These are phyloP conservation scores for Tulasnella sp. DNA, from an alignment of 768 basidiomycete genomes.

Conservation along the genomic window DNA sequence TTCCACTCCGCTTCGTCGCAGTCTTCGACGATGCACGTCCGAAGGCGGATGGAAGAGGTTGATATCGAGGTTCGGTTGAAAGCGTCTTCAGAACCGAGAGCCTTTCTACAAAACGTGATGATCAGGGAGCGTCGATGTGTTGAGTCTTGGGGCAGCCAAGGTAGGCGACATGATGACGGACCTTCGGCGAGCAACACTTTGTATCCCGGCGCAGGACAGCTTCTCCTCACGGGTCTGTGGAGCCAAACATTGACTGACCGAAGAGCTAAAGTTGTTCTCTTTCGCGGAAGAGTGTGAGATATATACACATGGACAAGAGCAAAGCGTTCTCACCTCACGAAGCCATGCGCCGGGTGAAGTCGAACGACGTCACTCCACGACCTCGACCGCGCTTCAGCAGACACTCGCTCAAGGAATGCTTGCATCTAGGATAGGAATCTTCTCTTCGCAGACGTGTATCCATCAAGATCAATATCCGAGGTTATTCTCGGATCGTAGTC, in stretches of 20 bases:
- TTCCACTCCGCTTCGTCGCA: conserved; percentile 1
- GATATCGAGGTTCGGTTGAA: neutral
- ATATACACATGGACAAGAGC: no score
- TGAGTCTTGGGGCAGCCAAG: no score
- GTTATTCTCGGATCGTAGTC: neutral
- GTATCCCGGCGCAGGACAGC: no score
- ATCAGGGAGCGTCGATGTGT: no score
- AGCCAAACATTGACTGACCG: neutral
- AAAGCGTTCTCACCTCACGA: neutral
- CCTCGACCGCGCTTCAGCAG: neutral
- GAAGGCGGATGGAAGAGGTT: neutral
- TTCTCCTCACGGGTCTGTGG: neutral
- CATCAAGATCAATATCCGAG: neutral
- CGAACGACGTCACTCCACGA: neutral
- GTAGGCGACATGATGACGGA: no score
- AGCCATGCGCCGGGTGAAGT: conserved; percentile 2
- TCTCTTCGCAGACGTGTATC: neutral
- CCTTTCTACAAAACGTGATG: neutral
- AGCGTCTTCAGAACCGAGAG: neutral
- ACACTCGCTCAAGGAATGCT: neutral
- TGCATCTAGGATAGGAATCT: neutral
- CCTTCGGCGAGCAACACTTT: no score
- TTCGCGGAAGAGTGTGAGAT: neutral
- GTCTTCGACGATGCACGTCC: conserved; percentile 7
- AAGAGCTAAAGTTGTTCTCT: neutral